Base-by-base conservation (phyloP, 139 green algal genomes). In the Astrephomene gubernaculifera region DNA sequence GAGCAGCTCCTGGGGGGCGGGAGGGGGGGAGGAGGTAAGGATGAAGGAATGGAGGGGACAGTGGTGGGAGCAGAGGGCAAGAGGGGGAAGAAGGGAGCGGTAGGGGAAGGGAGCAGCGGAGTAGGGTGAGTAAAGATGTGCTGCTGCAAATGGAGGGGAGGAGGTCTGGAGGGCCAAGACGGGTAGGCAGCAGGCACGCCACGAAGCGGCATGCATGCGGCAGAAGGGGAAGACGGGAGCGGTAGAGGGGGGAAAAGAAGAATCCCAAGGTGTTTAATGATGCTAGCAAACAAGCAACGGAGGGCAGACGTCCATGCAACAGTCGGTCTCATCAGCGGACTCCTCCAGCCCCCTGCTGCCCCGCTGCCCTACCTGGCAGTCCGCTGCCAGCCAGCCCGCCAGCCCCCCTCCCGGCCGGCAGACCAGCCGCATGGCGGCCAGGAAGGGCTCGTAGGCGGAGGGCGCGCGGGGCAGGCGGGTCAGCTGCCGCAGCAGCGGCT, bases 1-100 rank as follows among this genome's bases (percentile, higher is more conserved):
- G 53, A 81, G 73, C 33, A 81, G 73, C 73, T 81, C 73, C 73
- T n/a, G n/a, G n/a, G n/a, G n/a, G n/a, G n/a, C n/a, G n/a, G n/a
- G n/a, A n/a, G n/a, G n/a, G n/a, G n/a, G n/a, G n/a, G n/a, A n/a
- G n/a, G n/a, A n/a, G n/a, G n/a, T n/a, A n/a, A n/a, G n/a, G n/a
- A n/a, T n/a, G n/a, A n/a, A n/a, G n/a, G n/a, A n/a, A n/a, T n/a
- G n/a, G n/a, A n/a, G n/a, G n/a, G n/a, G n/a, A n/a, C n/a, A n/a
- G n/a, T 72, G 65, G 31, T 3, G 10, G 29, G 4, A 4, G 21
- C 14, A 33, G 29, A 9, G 10, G 31, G 31, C 31, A 33, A 25
- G 63, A n/a, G n/a, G n/a, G n/a, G 25, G 2, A 27, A 2, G 22
- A 36, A 10, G 65, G 4, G 36, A 31, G 65, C 5, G 10, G 65